phyloP scores from a whole-genome alignment of 1,284 basidiomycete genomes.

The Irpex rosettiformis region DNA sequence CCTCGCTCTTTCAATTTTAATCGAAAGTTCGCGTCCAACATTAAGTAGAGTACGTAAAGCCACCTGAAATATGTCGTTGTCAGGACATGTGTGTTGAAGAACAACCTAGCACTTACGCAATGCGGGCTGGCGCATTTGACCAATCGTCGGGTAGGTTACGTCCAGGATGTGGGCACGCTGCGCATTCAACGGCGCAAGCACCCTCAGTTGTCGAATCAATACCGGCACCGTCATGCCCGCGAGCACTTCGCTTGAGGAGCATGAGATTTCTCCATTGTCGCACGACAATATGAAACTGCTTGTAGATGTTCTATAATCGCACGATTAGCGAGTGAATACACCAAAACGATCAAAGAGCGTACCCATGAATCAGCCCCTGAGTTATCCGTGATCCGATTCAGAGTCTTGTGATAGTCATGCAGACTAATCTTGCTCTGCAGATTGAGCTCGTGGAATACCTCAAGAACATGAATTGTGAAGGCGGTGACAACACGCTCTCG shows the following conservation, averaged over 20 bases:
- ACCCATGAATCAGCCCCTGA: not conserved
- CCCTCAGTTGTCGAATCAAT: constrained; percentile 17
- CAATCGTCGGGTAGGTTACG: constrained; percentile 27
- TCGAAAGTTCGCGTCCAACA: constrained; percentile 29
- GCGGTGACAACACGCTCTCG: constrained; percentile 13
- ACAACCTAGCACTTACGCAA: not conserved
- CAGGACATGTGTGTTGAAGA: not conserved
- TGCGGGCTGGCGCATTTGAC: constrained; percentile 11
- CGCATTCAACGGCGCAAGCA: constrained; percentile 21
- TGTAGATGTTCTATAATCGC: not conserved
- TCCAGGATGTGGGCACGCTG: constrained; percentile 26
- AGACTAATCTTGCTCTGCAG: constrained; percentile 14
- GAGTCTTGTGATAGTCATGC: constrained; percentile 18
- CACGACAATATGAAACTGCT: not conserved
- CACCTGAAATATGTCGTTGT: constrained; percentile 17
- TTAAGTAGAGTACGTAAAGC: constrained; percentile 22
- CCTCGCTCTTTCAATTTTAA: constrained; percentile 20
- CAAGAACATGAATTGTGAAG: constrained; percentile 15
- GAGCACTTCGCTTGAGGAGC: constrained; percentile 19
- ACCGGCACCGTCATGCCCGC: constrained; percentile 18
- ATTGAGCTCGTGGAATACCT: constrained; percentile 16
- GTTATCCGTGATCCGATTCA: constrained; percentile 17
- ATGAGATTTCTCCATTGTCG: constrained; percentile 19
- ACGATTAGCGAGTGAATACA: not conserved
- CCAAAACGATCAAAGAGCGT: not conserved